phyloP scores from a whole-genome alignment of 2,329 filamentous ascomycete species.

The Botryotinia globosa region DNA sequence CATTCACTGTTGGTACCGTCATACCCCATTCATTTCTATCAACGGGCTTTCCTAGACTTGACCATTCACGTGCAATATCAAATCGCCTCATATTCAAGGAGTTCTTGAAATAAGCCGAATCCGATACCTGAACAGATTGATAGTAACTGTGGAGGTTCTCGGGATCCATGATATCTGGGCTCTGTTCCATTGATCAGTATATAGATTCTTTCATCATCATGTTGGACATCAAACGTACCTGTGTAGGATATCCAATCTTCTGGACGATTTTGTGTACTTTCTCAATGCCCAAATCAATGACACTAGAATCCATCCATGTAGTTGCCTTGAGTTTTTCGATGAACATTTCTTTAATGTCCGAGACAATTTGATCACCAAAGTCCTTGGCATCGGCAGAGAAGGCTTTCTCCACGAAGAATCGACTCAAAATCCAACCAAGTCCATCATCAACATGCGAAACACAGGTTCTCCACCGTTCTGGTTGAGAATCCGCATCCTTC shows the following conservation, averaged over 20 bases:
- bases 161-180: slow-evolving; percentile 60
- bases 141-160: slow-evolving; percentile 57
- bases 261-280: slow-evolving; percentile 66
- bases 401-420: slow-evolving; percentile 67
- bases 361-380: slow-evolving; percentile 67
- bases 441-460: slow-evolving; percentile 55
- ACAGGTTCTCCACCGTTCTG: slow-evolving; percentile 67
- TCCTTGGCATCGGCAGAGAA: slow-evolving; percentile 65
- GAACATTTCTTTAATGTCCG: slow-evolving; percentile 67
- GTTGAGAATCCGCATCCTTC: slow-evolving; percentile 57
- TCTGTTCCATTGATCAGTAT: slow-evolving; percentile 35
- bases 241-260: slow-evolving; percentile 66
- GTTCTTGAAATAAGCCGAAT: slow-evolving; percentile 57
- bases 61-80: slow-evolving; percentile 51
- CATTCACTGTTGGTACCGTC: slow-evolving; percentile 61
- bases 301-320: slow-evolving; percentile 63
- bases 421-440: slow-evolving; percentile 65
- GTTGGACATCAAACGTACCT: slow-evolving; percentile 31
- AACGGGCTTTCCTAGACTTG: slow-evolving; percentile 56
- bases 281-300: slow-evolving; percentile 56
- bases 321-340: slow-evolving; percentile 56
- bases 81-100: slow-evolving; percentile 50
- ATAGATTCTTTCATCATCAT: not conserved
- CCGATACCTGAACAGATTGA: slow-evolving; percentile 48
- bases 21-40: slow-evolving; percentile 60